Evolutionary conservation across 2,329 filamentous ascomycete species (phyloP).

Genomic region (Penicillium sp.): DNA sequence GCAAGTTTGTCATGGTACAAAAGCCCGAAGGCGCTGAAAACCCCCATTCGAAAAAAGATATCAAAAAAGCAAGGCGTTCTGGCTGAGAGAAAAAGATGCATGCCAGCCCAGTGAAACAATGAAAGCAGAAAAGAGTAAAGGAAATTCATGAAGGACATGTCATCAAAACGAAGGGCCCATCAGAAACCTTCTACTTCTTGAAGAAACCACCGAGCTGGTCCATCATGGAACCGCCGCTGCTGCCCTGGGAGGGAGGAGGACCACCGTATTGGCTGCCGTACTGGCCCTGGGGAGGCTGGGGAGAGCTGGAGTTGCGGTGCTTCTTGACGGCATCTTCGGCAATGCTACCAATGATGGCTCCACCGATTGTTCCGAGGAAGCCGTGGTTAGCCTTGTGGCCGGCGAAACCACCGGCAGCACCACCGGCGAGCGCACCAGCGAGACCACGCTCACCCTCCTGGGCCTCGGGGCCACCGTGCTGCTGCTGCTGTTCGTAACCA

Average conservation of each 20-base stretch:
- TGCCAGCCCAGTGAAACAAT: conserved; percentile 15
- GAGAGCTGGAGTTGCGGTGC: conserved; percentile 39
- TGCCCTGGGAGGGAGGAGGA: conserved; percentile 21
- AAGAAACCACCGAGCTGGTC: conserved; percentile 40
- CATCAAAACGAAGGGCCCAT: conserved; percentile 12
- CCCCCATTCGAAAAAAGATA: conserved; percentile 1
- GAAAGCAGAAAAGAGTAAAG: conserved; percentile 9
- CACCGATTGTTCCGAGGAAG: conserved; percentile 50
- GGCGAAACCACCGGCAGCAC: conserved; percentile 48
- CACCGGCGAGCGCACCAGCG: conserved; percentile 49
- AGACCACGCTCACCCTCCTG: conserved; percentile 50
- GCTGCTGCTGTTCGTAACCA: conserved; percentile 24
- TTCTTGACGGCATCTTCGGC: conserved; percentile 49
- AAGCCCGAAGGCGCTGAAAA: conserved; percentile 6
- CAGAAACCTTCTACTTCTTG: conserved; percentile 33
- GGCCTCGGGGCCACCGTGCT: conserved; percentile 36
- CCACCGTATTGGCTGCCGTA: conserved; percentile 27
- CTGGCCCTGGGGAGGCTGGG: conserved; percentile 17
- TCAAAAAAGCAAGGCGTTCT: conserved; percentile 10
- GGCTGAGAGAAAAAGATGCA: conserved; percentile 16
- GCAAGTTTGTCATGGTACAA: conserved; percentile 17
- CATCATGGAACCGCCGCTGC: conserved; percentile 27
- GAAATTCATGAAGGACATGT: conserved; percentile 25
- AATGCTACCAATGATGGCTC: conserved; percentile 49
- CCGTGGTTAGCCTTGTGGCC: conserved; percentile 52